Conservation (phyloP, 768 basidiomycete species). For the Rhizopogon vulgaris region DNA sequence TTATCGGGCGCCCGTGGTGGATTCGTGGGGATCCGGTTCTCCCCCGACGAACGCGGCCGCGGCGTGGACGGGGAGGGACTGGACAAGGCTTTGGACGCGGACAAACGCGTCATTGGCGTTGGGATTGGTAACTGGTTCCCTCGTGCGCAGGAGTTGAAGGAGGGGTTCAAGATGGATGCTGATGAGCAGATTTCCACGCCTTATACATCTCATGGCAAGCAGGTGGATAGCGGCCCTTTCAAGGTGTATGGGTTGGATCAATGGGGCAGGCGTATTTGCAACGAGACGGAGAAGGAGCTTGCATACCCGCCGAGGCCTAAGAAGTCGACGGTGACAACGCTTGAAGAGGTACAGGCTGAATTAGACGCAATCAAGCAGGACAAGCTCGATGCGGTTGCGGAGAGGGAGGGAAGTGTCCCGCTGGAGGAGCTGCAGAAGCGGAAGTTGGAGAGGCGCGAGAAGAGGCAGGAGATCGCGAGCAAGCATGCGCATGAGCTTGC, state of each 20-base stretch:
- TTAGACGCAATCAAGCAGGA: conserved; percentile 2
- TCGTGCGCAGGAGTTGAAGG: conserved; percentile 16
- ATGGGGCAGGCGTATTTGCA: conserved; percentile 16
- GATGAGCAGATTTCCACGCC: conserved; percentile 12
- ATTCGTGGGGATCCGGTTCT: conserved; percentile 30
- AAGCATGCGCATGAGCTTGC: no score
- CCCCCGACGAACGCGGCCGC: conserved; percentile 23
- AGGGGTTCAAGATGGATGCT: conserved; percentile 9
- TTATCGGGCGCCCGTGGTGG: conserved; percentile 34
- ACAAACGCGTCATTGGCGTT: conserved; percentile 28
- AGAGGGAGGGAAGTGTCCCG: neutral
- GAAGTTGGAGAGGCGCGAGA: no score
- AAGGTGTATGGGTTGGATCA: conserved; percentile 23
- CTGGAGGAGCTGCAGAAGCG: no score
- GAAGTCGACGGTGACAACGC: no score
- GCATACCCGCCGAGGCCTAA: conserved; percentile 27
- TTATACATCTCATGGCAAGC: neutral
- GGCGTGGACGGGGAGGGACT: conserved; percentile 33
- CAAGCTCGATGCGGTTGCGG: conserved; percentile 13
- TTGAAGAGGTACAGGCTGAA: no score
- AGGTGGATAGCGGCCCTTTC: conserved; percentile 4
- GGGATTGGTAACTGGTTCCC: conserved; percentile 30
- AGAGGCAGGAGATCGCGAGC: no score
- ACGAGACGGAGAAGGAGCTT: conserved; percentile 8
- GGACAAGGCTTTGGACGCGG: conserved; percentile 22